phyloP scores from a whole-genome alignment of 1,139 yeast genomes.

The Blastobotrys malaysiensis region DNA sequence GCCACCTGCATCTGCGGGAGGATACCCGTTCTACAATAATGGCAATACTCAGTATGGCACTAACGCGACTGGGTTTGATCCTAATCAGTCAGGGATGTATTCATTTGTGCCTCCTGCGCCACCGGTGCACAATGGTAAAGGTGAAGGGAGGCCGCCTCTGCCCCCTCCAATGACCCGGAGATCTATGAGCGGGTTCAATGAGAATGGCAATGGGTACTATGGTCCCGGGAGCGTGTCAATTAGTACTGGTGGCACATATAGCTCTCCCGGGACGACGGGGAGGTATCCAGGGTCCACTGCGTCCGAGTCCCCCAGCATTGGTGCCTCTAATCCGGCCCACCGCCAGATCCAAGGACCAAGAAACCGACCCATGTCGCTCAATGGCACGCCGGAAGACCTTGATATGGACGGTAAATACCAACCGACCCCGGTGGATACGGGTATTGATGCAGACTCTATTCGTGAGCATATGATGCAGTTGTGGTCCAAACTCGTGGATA shows the following conservation, averaged over 20 bases:
- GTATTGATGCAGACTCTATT: constrained; percentile 22
- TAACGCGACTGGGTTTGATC: not conserved
- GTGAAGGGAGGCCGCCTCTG: not conserved
- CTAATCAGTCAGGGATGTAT: not conserved
- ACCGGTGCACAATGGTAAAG: not conserved
- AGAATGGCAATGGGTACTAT: not conserved
- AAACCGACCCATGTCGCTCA: constrained; percentile 5
- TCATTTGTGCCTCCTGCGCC: not conserved
- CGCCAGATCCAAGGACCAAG: not conserved
- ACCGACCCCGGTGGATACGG: constrained; percentile 15
- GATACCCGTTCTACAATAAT: not conserved
- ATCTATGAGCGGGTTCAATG: not conserved
- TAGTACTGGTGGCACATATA: not conserved
- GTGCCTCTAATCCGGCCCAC: not conserved
- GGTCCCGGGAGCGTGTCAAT: not conserved
- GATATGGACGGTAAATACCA: constrained; percentile 2
- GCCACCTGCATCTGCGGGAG: not conserved
- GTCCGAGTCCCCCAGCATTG: not conserved
- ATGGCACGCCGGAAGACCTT: constrained; percentile 22
- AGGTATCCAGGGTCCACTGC: not conserved
- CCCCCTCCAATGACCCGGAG: not conserved
- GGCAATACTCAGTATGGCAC: not conserved
- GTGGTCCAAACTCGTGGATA: constrained; percentile 29
- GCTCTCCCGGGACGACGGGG: not conserved
- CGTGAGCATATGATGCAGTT: constrained; percentile 29